Conservation (phyloP, 257 asterid genomes). For the Prunella vulgaris region DNA sequence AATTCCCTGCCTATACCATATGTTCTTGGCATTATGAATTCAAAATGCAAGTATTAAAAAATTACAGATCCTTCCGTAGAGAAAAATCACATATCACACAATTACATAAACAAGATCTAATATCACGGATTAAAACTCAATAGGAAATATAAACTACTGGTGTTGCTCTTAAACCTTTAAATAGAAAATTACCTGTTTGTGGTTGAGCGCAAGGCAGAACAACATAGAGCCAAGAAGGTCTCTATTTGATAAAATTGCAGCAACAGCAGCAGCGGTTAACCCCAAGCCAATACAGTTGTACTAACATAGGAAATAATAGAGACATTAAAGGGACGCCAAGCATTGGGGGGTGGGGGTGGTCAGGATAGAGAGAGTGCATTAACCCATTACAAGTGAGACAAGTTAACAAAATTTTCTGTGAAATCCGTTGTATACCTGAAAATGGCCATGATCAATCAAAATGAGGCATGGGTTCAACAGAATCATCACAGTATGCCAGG, state of each 20-base stretch:
- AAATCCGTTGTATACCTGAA: conserved; percentile 52
- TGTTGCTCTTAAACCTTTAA: conserved; percentile 2
- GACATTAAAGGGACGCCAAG: conserved; percentile 6
- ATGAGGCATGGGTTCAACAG: conserved; percentile 88
- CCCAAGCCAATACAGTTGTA: conserved; percentile 97
- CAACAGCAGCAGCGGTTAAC: conserved; percentile 75
- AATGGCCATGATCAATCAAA: conserved; percentile 96
- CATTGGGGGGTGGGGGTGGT: neutral
- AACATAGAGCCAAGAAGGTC: conserved; percentile 73
- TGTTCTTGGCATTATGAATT: neutral
- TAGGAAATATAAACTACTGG: neutral
- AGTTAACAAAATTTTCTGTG: neutral
- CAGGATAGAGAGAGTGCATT: neutral
- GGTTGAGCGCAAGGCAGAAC: conserved; percentile 93
- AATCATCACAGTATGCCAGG: conserved; percentile 74
- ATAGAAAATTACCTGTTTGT: conserved; percentile 66
- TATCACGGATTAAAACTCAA: neutral
- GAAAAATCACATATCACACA: conserved; percentile 8
- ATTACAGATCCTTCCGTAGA: neutral
- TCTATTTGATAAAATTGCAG: conserved; percentile 69
- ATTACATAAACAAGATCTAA: neutral
- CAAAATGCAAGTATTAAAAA: neutral
- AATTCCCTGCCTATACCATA: neutral
- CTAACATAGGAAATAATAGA: conserved; percentile 36
- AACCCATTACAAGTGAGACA: neutral